phyloP scores from a whole-genome alignment of 2,329 filamentous ascomycete genomes.

The Diaporthe citriasiana region DNA sequence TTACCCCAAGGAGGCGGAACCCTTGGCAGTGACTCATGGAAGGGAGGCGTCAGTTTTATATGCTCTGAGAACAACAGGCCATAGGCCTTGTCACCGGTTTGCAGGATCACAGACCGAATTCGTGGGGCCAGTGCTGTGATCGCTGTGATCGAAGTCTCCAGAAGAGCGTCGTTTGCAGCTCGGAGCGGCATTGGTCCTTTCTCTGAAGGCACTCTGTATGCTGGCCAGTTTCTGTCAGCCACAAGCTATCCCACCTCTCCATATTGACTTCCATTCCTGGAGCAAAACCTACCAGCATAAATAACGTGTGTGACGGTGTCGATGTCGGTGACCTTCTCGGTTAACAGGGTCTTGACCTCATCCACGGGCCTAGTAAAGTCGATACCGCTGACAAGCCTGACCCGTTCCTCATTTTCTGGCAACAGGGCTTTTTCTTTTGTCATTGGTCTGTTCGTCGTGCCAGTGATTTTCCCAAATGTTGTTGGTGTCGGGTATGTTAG shows the following conservation, averaged over 20 bases:
- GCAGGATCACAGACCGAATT: background rate
- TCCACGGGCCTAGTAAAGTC: conserved; percentile 1
- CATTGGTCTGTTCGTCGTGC: background rate
- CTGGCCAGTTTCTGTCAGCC: background rate
- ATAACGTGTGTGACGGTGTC: conserved; percentile 6
- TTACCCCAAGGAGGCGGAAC: conserved; percentile 5
- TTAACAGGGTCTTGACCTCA: conserved; percentile 8
- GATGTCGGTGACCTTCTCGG: background rate
- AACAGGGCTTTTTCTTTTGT: background rate
- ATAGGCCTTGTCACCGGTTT: background rate
- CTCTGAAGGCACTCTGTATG: background rate
- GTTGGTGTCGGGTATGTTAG: conserved; percentile 7
- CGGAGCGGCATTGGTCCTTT: conserved; percentile 13
- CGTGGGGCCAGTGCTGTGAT: background rate
- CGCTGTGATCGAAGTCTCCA: conserved; percentile 7
- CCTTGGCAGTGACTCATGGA: conserved; percentile 1
- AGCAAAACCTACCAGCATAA: conserved; percentile 3
- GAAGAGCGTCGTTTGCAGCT: background rate
- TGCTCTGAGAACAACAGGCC: conserved; percentile 1
- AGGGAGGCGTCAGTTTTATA: background rate
- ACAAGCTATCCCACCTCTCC: too few relatives aligned
- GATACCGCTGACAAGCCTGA: conserved; percentile 2
- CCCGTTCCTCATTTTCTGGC: background rate
- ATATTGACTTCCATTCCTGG: too few relatives aligned
- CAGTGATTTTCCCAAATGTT: conserved; percentile 10